Percentiles rank a stretch among this genome's conserved stretches.
These are phyloP conservation scores for Colletotrichum siamense DNA, from an alignment of 2,329 filamentous ascomycete genomes.

Conservation along the genomic window DNA sequence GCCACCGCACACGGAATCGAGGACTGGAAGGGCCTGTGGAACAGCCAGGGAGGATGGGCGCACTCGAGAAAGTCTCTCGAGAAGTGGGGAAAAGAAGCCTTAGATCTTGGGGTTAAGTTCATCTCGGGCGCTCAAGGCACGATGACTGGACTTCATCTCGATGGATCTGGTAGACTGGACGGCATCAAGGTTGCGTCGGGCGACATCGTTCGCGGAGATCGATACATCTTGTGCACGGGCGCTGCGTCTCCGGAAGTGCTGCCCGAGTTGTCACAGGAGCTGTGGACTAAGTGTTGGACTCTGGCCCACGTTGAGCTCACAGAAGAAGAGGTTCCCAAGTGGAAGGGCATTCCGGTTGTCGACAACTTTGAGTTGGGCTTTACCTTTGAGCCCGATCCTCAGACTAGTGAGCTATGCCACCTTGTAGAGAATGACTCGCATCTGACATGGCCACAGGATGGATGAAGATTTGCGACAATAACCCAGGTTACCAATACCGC, in stretches of 20 bases:
- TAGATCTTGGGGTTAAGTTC: neutral
- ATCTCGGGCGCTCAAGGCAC: neutral
- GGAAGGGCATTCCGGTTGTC: constrained; percentile 7
- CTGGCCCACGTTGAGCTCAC: constrained; percentile 4
- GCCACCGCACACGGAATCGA: constrained; percentile 3
- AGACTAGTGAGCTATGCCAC: neutral
- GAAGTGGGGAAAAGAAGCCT: neutral
- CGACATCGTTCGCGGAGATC: neutral
- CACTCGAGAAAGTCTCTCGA: neutral
- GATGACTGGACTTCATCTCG: neutral
- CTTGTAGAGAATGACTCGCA: accelerated
- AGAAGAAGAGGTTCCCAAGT: neutral
- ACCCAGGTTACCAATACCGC: constrained; percentile 20
- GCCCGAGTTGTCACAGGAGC: neutral
- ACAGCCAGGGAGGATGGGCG: constrained; percentile 16
- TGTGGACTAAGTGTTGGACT: constrained; percentile 18
- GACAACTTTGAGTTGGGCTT: constrained; percentile 24
- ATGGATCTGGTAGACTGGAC: neutral
- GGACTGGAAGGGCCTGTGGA: constrained; percentile 16
- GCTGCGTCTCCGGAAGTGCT: constrained; percentile 6
- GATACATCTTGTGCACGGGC: constrained; percentile 6
- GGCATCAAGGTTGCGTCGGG: constrained; percentile 6
- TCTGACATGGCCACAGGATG: neutral
- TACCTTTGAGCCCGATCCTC: constrained; percentile 23
- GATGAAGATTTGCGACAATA: constrained; percentile 25